A percentile compares a stretch with the other conserved stretches of the same genome.
These are phyloP conservation scores for Lycium ferocissimum DNA, from an alignment of 257 asterid genomes.

Conservation along the genomic window DNA sequence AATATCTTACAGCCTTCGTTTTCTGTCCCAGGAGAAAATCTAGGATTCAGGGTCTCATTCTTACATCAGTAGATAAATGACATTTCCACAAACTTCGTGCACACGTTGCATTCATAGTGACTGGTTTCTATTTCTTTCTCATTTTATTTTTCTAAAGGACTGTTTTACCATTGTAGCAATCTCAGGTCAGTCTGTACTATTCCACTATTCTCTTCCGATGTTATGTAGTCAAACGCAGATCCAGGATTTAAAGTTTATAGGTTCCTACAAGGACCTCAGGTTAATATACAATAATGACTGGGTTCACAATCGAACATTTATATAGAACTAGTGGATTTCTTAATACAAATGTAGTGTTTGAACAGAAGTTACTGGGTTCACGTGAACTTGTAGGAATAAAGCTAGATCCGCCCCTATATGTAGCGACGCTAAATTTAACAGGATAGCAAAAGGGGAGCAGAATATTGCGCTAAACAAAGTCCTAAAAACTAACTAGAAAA, in stretches of 20 bases:
- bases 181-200: slow-evolving; percentile 31
- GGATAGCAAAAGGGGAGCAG: background rate
- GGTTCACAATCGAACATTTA: no score
- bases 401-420: slow-evolving; percentile 23
- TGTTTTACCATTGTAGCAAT: background rate
- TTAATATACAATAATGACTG: no score
- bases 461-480: background rate
- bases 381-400: no score
- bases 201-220: slow-evolving; percentile 50
- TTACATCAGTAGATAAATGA: background rate
- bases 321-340: no score
- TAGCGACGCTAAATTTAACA: slow-evolving; percentile 41
- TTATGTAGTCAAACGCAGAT: slow-evolving; percentile 34
- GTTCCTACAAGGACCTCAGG: no score
- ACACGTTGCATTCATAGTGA: background rate
- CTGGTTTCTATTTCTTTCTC: background rate
- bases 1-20: background rate
- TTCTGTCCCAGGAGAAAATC: background rate
- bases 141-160: background rate
- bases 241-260: no score
- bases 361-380: no score
- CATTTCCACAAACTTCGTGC: background rate
- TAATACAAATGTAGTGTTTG: no score
- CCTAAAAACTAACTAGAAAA: background rate
- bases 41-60: background rate